Conservation (phyloP, 2,329 filamentous ascomycete genomes). For the Huntiella omanensis region DNA sequence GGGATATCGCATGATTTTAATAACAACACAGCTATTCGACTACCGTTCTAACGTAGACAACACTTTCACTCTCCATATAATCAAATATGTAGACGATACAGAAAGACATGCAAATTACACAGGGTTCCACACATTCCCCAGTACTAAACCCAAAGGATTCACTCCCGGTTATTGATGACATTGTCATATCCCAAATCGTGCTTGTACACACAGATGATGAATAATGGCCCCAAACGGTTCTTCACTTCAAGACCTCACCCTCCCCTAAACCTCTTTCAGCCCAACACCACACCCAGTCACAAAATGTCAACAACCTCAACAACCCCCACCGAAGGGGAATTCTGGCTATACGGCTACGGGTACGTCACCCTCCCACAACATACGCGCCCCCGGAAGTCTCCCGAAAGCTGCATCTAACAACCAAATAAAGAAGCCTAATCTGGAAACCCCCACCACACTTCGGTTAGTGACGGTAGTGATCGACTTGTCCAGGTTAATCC, state of each 20-base stretch:
- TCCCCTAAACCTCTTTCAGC: too few species aligned
- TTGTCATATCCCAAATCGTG: background rate
- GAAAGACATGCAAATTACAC: too few species aligned
- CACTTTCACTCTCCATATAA: too few species aligned
- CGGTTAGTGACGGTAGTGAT: slow-evolving; percentile 35
- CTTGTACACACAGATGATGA: background rate
- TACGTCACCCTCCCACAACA: slow-evolving; percentile 23
- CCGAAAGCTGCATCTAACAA: background rate
- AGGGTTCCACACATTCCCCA: too few species aligned
- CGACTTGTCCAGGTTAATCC: background rate
- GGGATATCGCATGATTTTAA: rapidly evolving
- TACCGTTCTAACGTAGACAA: too few species aligned
- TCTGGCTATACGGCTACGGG: slow-evolving; percentile 98
- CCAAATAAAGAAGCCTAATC: slow-evolving; percentile 52
- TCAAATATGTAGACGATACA: too few species aligned
- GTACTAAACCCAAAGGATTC: too few species aligned
- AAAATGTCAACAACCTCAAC: slow-evolving; percentile 21
- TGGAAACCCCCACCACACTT: slow-evolving; percentile 97
- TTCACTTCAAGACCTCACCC: too few species aligned
- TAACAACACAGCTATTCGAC: too few species aligned
- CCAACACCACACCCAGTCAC: background rate
- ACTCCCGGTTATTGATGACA: background rate
- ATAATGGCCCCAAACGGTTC: background rate
- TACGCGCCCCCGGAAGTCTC: background rate
- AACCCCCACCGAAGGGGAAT: slow-evolving; percentile 32